Evolutionary conservation across 768 basidiomycete species (phyloP).

Genomic region (Asterophora lycoperdoides): DNA sequence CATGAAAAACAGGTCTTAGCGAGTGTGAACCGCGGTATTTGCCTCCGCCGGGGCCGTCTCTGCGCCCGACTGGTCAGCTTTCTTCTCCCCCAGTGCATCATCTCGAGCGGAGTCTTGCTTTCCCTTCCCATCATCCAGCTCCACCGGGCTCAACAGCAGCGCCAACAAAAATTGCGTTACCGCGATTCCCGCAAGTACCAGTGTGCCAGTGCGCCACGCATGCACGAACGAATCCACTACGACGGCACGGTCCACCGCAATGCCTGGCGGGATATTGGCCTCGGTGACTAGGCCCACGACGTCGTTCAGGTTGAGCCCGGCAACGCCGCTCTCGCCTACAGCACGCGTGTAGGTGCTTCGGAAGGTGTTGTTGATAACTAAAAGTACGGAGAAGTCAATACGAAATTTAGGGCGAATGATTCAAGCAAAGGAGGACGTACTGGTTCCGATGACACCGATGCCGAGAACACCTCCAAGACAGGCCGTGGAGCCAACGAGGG

Average conservation of each 20-base stretch:
- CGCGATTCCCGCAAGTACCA: conserved; percentile 19
- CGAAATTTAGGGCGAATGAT: no score
- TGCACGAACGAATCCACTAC: conserved; percentile 18
- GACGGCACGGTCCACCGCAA: conserved; percentile 4
- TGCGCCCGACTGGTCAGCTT: neutral
- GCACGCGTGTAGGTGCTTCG: conserved; percentile 7
- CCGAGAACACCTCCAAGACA: conserved; percentile 23
- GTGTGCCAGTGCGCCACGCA: conserved; percentile 19
- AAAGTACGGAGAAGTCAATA: no score
- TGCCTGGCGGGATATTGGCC: conserved; percentile 2
- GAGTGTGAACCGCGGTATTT: no score
- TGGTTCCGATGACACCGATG: conserved; percentile 22
- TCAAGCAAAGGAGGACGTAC: conserved; percentile 6
- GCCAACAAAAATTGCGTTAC: conserved; percentile 18
- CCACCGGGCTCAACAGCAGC: conserved; percentile 14
- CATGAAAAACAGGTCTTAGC: no score
- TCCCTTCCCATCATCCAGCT: conserved; percentile 1
- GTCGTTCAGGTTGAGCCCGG: conserved; percentile 19
- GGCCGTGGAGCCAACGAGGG: conserved; percentile 18
- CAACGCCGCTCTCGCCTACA: conserved; percentile 2
- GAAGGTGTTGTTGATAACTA: conserved; percentile 24
- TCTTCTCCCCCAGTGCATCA: neutral
- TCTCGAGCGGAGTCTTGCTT: neutral
- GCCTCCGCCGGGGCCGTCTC: neutral
- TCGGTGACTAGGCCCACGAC: conserved; percentile 15